Evolutionary conservation across 805 yeast genomes (phyloP).

Genomic region (Lachancea sp.): DNA sequence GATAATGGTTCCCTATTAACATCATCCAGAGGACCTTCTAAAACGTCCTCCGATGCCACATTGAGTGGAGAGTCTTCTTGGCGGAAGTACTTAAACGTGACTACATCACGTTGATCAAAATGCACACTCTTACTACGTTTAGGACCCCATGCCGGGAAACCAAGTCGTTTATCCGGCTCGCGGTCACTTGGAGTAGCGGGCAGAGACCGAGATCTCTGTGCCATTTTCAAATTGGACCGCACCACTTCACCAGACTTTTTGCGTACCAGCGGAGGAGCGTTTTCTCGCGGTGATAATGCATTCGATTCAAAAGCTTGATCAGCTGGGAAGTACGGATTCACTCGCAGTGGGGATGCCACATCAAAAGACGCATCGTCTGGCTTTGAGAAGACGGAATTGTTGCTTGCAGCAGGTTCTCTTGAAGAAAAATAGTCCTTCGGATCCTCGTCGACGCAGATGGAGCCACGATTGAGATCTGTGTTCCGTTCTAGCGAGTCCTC

Average conservation of each 20-base stretch:
- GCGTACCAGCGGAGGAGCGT: constrained; percentile 40
- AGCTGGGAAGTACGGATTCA: constrained; percentile 6
- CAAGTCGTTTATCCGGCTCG: constrained; percentile 4
- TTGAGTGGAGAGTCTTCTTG: constrained; percentile 71
- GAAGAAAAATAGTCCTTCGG: constrained; percentile 1
- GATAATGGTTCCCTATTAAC: constrained; percentile 9
- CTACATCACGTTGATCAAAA: constrained; percentile 63
- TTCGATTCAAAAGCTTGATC: neutral
- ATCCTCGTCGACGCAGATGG: constrained; percentile 2
- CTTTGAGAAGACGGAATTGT: neutral
- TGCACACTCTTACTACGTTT: constrained; percentile 65
- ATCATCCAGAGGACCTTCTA: constrained; percentile 26
- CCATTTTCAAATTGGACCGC: constrained; percentile 31
- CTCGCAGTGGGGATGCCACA: constrained; percentile 1
- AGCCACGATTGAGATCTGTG: constrained; percentile 20
- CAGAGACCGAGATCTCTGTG: constrained; percentile 35
- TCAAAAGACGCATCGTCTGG: too few species aligned
- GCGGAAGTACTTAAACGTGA: constrained; percentile 53
- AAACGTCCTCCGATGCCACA: constrained; percentile 39
- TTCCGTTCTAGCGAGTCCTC: constrained; percentile 27
- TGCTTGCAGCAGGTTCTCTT: neutral
- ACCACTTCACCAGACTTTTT: constrained; percentile 85
- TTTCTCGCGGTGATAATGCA: neutral
- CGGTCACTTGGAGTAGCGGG: constrained; percentile 33
- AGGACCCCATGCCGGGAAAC: constrained; percentile 3